Base-by-base conservation (phyloP, 1,284 basidiomycete genomes). In the Schizopora paradoxa region DNA sequence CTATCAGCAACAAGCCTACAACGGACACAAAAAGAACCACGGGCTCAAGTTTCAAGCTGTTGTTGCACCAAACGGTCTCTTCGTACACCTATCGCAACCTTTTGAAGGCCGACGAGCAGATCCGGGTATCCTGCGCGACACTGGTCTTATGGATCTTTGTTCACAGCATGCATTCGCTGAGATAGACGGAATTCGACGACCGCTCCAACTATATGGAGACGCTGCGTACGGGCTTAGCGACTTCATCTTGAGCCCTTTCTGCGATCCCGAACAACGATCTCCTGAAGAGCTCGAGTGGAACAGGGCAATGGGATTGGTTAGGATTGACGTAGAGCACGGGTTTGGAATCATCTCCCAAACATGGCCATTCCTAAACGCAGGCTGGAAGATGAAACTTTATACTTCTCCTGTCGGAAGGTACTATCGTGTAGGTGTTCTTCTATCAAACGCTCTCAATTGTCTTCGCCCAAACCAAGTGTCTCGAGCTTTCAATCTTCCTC, bases 271-370 rank as follows among this genome's bases (percentile, higher is more conserved):
- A 11, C 23, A 51, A 11, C 47, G 55, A 2, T 55, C 55, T 7
- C 35, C 27, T 5, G 55, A 47, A 3, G 54, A 61, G 38, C 18
- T 27, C 19, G 50, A 16, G 11, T 61, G 52, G 56, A 61, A 60
- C 40, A 21, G 26, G 19, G 27, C 16, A 4, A 61, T 61, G 59
- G 32, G 52, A 19, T 33, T 49, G 4, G 53, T 60, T 4, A 42
- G 51, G 2, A 60, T 60, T 23, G 54, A 58, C 40, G 58, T 61
- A 3, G 57, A 61, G 36, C 57, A 61, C 51, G 59, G 54, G 0
- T 59, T 60, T 50, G 57, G 48, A 1, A 45, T 42, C 29, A 44
- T 61, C 6, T 6, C 37, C 1, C 37, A 48, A 8, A 46, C 37
- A 1, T 61, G 58, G 56, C 56, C 56, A 14, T 61, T 59, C 29